A percentile compares a stretch with the other conserved stretches of the same genome.
These are phyloP conservation scores for Sanghuangporus weigelae DNA, from an alignment of 1,284 basidiomycete species.

Conservation along the genomic window DNA sequence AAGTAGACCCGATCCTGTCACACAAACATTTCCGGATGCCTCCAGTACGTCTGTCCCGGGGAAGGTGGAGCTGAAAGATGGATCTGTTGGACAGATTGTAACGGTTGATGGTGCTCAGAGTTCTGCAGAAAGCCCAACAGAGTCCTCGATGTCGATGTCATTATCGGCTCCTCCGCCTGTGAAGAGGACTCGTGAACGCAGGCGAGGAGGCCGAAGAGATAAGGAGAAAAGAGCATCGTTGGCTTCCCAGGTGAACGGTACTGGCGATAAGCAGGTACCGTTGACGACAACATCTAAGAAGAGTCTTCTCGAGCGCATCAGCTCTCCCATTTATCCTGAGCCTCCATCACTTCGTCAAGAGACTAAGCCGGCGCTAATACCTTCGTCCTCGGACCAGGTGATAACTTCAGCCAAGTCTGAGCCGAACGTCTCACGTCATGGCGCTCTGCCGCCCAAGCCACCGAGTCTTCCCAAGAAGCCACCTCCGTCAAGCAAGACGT, in stretches of 20 bases:
- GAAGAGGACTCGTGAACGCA: conserved; percentile 10
- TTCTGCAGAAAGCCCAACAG: not conserved
- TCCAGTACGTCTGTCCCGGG: not conserved
- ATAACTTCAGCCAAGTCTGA: not conserved
- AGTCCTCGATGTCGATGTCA: not conserved
- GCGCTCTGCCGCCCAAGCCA: conserved; percentile 12
- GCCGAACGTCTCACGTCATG: not conserved
- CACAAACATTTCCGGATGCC: not conserved
- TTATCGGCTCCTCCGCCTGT: not conserved
- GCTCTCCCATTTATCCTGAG: conserved; percentile 9
- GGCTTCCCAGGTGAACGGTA: not conserved
- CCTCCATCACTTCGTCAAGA: not conserved
- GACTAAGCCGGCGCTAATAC: not conserved
- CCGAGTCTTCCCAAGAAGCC: not conserved
- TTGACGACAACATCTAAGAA: conserved; percentile 6
- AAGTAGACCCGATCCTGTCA: not conserved
- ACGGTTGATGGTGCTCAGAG: not conserved
- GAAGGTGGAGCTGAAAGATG: not conserved
- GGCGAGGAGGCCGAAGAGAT: conserved; percentile 9
- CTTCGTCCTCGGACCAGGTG: not conserved
- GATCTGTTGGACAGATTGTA: not conserved
- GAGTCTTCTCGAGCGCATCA: conserved; percentile 14
- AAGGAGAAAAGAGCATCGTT: conserved; percentile 4
- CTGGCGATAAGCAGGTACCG: not conserved
- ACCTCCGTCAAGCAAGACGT: not conserved